A percentile compares a stretch with the other conserved stretches of the same genome.
phyloP scores from a whole-genome alignment of 108 stramenopile species.

The Nitzschia sp. region DNA sequence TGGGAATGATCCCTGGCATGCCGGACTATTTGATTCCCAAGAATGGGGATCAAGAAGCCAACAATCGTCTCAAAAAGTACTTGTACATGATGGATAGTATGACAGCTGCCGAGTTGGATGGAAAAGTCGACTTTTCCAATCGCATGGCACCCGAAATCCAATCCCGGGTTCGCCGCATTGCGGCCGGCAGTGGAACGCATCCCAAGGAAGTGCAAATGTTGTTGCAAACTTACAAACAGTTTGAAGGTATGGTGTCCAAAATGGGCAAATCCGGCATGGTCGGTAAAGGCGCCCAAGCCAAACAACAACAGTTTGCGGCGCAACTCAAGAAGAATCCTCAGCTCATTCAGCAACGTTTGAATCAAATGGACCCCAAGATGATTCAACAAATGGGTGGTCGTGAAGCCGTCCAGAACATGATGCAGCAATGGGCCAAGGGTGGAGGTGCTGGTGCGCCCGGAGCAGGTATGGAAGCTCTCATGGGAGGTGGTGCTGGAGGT shows the following conservation, averaged over 20 bases:
- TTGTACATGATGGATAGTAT: constrained; percentile 97
- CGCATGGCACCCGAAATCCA: constrained; percentile 49
- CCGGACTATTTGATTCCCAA: constrained; percentile 76
- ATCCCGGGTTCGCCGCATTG: constrained; percentile 82
- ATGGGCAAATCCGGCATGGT: constrained; percentile 91
- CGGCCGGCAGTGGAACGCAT: constrained; percentile 88
- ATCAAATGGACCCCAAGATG: constrained; percentile 82
- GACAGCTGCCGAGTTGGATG: constrained; percentile 94
- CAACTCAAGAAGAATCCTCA: constrained; percentile 84
- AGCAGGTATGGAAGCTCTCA: constrained; percentile 56
- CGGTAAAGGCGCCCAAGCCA: constrained; percentile 72
- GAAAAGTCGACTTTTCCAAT: constrained; percentile 75
- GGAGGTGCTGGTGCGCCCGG: constrained; percentile 47
- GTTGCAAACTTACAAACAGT: constrained; percentile 87
- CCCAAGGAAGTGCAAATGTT: constrained; percentile 84
- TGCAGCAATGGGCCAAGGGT: constrained; percentile 65
- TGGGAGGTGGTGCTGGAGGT: constrained; percentile 61
- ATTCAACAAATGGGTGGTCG: constrained; percentile 81
- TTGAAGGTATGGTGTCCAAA: constrained; percentile 84
- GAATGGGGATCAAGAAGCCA: constrained; percentile 61
- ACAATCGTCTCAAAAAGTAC: constrained; percentile 77
- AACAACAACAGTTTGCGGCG: constrained; percentile 73
- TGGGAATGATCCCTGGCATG: constrained; percentile 97
- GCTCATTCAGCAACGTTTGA: constrained; percentile 77
- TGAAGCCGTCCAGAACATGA: constrained; percentile 48